phyloP scores from a whole-genome alignment of 768 basidiomycete genomes.

The Termitomyces sp. region DNA sequence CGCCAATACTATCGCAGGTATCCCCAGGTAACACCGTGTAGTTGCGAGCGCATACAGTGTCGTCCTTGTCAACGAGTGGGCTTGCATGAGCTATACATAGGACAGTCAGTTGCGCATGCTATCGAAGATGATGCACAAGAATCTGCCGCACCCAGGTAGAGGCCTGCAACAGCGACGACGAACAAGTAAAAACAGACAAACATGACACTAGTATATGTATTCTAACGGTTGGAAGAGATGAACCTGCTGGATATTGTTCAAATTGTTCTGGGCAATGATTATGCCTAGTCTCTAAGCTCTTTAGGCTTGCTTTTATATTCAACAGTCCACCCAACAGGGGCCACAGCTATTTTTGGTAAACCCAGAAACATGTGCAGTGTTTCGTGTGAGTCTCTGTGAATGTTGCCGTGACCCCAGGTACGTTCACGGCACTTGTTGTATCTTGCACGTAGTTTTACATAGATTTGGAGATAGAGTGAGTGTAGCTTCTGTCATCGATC shows the following conservation, averaged over 20 bases:
- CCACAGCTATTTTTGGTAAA: too few species aligned
- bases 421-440: too few species aligned
- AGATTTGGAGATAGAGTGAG: too few species aligned
- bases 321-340: not conserved
- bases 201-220: constrained; percentile 2
- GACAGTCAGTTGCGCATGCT: not conserved
- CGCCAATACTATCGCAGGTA: constrained; percentile 55
- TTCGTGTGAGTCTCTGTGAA: too few species aligned
- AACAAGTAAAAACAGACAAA: constrained; percentile 10
- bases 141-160: constrained; percentile 8
- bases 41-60: constrained; percentile 39
- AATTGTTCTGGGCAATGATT: constrained; percentile 11
- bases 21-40: constrained; percentile 50
- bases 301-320: not conserved
- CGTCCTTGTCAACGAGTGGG: constrained; percentile 3
- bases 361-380: too few species aligned
- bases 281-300: not conserved
- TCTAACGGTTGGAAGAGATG: not conserved
- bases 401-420: too few species aligned
- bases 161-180: constrained; percentile 5
- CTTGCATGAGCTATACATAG: constrained; percentile 5
- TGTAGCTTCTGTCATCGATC: too few species aligned
- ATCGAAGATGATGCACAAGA: not conserved
- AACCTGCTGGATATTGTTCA: not conserved
- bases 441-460: too few species aligned